Conservation (phyloP, 192 early-diverging fungal genomes). For the Globomyces pollinis-pini region DNA sequence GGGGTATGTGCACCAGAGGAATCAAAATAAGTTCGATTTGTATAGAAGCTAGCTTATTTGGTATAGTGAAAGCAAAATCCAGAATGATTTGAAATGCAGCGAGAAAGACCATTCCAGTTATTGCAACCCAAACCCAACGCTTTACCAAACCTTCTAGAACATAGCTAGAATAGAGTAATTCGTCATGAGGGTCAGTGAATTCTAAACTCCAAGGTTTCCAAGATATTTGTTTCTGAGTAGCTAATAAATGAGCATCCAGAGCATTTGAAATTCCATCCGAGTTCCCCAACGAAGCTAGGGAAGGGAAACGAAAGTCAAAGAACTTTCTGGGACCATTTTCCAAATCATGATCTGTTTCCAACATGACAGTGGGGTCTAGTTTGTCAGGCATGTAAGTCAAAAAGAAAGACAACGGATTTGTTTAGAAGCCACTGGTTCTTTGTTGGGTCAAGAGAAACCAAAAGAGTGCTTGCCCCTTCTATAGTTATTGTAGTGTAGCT, state of each 20-base stretch:
- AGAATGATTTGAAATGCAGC: slow-evolving; percentile 20
- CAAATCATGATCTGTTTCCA: not conserved
- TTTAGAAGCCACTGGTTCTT: no score
- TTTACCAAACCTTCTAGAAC: slow-evolving; percentile 15
- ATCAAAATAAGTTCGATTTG: slow-evolving; percentile 6
- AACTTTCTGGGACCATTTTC: not conserved
- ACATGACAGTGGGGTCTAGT: no score
- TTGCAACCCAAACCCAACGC: slow-evolving; percentile 22
- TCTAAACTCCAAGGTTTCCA: slow-evolving; percentile 18
- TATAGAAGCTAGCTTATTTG: not conserved
- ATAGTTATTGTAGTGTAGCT: no score
- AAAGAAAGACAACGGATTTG: no score
- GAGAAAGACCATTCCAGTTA: slow-evolving; percentile 16
- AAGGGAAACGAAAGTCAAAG: not conserved
- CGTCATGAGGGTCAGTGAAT: slow-evolving; percentile 23
- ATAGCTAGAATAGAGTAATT: slow-evolving; percentile 21
- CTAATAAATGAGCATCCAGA: slow-evolving; percentile 4
- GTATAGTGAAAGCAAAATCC: slow-evolving; percentile 2
- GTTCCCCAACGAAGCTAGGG: not conserved
- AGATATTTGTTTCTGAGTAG: slow-evolving; percentile 16
- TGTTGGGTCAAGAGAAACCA: no score
- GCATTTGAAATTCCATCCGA: slow-evolving; percentile 9
- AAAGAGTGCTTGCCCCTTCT: no score
- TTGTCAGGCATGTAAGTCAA: no score
- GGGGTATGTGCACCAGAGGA: slow-evolving; percentile 8